Evolutionary conservation across 192 early-diverging fungal species (phyloP), one percentile per base, ranked within the genome.

Genomic region (Geranomyces michiganensis): DNA sequence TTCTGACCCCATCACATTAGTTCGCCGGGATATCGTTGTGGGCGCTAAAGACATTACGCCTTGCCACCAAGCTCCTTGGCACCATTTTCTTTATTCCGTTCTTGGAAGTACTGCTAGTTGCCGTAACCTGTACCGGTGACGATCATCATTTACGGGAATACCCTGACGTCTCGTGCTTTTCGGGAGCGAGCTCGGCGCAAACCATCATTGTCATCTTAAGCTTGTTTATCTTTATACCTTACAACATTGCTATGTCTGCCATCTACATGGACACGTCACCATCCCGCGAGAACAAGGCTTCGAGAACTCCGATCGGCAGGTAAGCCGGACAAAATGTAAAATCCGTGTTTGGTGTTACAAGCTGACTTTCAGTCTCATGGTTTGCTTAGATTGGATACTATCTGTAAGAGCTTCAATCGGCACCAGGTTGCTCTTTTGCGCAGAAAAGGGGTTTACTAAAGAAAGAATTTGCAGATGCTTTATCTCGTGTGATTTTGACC

Each of bases 61-160:
- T 74, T 8, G 43, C 68, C 65, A 74, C 73, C 26, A 29, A 30
- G 14, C 66, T 74, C 0, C 43, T 60, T 31, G 73, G 73, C 26
- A 62, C 73, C 2, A 46, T 74, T 45, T 36, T 74, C 36, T 62
- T 74, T 22, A 74, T 74, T 13, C 73, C 73, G 26, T 27, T 68
- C 56, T 13, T 68, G 33, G 73, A 74, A 33, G 45, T 74, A 22
- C 73, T 74, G 59, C 31, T 74, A 8, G 56, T 44, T 3, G 73
- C 73, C 43, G 56, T 74, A 8, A 27, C 63, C 22, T 74, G 73
- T 45, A 9, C 58, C 5, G 58, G 58, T 21, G 26, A 22, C 19
- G 47, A 61, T 30, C 15, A 30, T 22, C 19, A 26, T 14, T 41
- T 74, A 19, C 13, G 22, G 22, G 55, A 60, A 30, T 74, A 68